phyloP scores from a whole-genome alignment of 2,329 filamentous ascomycete genomes.

The Aspergillaceae sp. region DNA sequence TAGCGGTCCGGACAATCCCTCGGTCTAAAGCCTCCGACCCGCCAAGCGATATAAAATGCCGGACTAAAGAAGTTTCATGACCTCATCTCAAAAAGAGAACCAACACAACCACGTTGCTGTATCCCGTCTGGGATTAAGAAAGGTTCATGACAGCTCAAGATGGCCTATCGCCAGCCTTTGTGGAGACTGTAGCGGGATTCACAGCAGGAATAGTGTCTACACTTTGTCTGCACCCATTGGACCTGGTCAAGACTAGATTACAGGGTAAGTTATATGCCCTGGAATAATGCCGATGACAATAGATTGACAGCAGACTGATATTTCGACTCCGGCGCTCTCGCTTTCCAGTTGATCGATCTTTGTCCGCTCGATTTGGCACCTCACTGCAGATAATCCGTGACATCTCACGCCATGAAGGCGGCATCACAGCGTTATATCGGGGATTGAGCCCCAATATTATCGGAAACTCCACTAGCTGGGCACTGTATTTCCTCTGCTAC shows the following conservation, averaged over 20 bases:
- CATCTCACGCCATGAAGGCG: conserved; percentile 48
- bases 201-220: conserved; percentile 81
- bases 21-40: neutral
- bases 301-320: neutral
- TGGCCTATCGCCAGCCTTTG: conserved; percentile 63
- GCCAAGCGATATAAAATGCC: conserved; percentile 3
- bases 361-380: conserved; percentile 42
- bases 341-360: conserved; percentile 43
- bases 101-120: conserved; percentile 1
- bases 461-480: conserved; percentile 86
- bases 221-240: conserved; percentile 79
- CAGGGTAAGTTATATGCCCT: conserved; percentile 55
- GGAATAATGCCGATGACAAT: neutral
- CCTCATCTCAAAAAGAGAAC: neutral
- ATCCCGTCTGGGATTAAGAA: neutral
- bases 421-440: conserved; percentile 67
- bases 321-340: conserved; percentile 21
- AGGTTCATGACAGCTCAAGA: conserved; percentile 39
- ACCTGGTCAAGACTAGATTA: conserved; percentile 92
- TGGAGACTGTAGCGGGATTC: conserved; percentile 85
- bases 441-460: conserved; percentile 84
- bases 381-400: conserved; percentile 46
- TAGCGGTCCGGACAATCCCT: too few relatives aligned
- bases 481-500: conserved; percentile 78
- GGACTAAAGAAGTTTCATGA: neutral